Evolutionary conservation across 2,329 filamentous ascomycete species (phyloP).

Genomic region (Aurifilum marmelostoma): DNA sequence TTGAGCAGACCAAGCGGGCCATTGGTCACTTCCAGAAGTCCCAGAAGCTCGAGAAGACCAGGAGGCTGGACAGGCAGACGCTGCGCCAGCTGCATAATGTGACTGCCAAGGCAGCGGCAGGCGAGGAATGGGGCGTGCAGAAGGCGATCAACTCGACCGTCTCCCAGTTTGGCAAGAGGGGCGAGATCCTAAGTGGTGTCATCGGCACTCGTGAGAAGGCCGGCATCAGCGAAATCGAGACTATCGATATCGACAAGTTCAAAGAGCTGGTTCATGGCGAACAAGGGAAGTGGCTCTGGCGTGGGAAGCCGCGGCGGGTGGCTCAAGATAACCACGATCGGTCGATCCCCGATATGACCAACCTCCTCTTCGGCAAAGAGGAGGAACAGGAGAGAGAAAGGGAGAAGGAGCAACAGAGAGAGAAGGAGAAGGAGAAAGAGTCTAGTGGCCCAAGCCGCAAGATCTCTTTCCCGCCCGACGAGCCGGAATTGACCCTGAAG

Average conservation of each 20-base stretch:
- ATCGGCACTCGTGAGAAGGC: slow-evolving; percentile 85
- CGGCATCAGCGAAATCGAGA: slow-evolving; percentile 91
- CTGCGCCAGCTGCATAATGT: slow-evolving; percentile 76
- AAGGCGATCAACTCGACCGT: slow-evolving; percentile 95
- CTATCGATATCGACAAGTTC: slow-evolving; percentile 84
- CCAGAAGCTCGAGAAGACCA: slow-evolving; percentile 76
- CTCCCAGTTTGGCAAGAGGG: slow-evolving; percentile 89
- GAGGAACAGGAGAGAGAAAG: slow-evolving; percentile 43
- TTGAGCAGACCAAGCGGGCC: slow-evolving; percentile 78
- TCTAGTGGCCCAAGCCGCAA: slow-evolving; percentile 36
- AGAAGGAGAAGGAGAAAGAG: slow-evolving; percentile 24
- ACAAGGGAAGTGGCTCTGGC: slow-evolving; percentile 91
- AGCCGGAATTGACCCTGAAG: slow-evolving; percentile 47
- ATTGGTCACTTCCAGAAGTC: slow-evolving; percentile 90
- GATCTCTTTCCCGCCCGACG: slow-evolving; percentile 56
- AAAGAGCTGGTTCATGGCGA: slow-evolving; percentile 78
- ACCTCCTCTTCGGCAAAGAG: slow-evolving; percentile 60
- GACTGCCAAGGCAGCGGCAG: slow-evolving; percentile 88
- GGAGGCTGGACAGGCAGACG: slow-evolving; percentile 81
- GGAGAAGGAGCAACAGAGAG: slow-evolving; percentile 23
- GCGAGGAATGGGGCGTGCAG: slow-evolving; percentile 90
- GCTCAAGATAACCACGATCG: slow-evolving; percentile 50
- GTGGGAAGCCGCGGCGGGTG: slow-evolving; percentile 79
- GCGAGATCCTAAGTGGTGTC: slow-evolving; percentile 95
- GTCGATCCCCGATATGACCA: slow-evolving; percentile 49